Evolutionary conservation across 805 yeast genomes (phyloP), one percentile per base, ranked within the genome.

Genomic region (Candida manassasensis): DNA sequence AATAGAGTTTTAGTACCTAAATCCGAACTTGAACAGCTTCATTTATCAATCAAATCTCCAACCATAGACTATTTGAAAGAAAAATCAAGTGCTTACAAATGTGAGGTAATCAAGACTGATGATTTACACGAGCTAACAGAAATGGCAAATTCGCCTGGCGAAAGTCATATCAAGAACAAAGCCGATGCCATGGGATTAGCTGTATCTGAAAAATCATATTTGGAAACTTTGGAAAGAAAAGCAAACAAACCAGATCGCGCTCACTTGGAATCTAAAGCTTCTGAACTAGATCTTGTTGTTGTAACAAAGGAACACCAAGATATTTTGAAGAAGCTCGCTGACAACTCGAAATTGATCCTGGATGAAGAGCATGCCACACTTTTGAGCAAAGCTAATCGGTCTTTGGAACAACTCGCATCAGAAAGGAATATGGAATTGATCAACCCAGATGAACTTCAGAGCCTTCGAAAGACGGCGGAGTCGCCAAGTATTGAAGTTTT

Each of bases 401-500:
- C 50, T 6, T 36, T 53, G 24, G 47, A 49, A 22, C 32, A 37
- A 8, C 46, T 41, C 26, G 55, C 52, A 5, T 18, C 32, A 3
- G 25, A 29, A 14, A 37, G 24, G 8, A 41, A 45, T 19, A 42
- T 49, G 53, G 43, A 41, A 35, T 44, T 53, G 41, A 49, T 48
- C 30, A 26, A 17, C 4, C 24, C 17, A 9, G 30, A 24, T 12
- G 40, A 42, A 19, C 34, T 40, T 18, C 9, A 37, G 10, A 26
- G 9, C 10, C 21, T 45, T 30, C 27, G 37, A 19, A 36, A 37
- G 6, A 27, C 29, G 2, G 39, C 46, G n/a, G 52, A 53, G 6
- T 41, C 42, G 12, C 66, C 72, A 7, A 29, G 52, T 12, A 13
- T 52, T 4, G 63, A 59, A 1, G 45, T 52, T 32, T 38, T 73